Evolutionary conservation across 352 stramenopile species (phyloP).

Genomic region (Pythium graminicola): DNA sequence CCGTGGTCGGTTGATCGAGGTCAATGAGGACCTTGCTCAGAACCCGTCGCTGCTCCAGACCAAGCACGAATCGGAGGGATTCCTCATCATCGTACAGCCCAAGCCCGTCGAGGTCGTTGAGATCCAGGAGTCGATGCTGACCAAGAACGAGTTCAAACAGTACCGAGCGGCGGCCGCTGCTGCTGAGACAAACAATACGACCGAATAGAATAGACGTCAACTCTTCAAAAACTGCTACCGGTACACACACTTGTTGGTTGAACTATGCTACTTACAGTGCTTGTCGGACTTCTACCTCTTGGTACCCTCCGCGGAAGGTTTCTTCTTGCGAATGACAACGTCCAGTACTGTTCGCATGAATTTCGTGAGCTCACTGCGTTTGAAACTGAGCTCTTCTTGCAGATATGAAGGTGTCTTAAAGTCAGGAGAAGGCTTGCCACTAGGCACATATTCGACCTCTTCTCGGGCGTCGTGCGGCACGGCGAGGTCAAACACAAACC

Average conservation of each 20-base stretch:
- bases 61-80: constrained; percentile 67
- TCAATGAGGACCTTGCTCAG: constrained; percentile 60
- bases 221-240: not conserved
- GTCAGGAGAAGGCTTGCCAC: constrained; percentile 41
- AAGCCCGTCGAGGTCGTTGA: constrained; percentile 72
- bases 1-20: constrained; percentile 66
- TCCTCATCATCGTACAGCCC: constrained; percentile 75
- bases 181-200: not conserved
- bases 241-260: constrained; percentile 6
- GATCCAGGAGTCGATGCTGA: constrained; percentile 78
- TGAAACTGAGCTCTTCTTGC: constrained; percentile 81
- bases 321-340: constrained; percentile 74
- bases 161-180: constrained; percentile 31
- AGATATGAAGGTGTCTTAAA: constrained; percentile 68
- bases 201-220: constrained; percentile 5
- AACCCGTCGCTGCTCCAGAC: constrained; percentile 56
- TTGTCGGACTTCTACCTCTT: constrained; percentile 11
- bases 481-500: constrained; percentile 74
- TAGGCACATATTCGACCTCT: constrained; percentile 78
- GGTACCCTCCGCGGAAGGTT: constrained; percentile 15
- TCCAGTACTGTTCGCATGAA: constrained; percentile 80
- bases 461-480: constrained; percentile 50
- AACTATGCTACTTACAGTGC: constrained; percentile 11
- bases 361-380: constrained; percentile 70
- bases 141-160: constrained; percentile 69